Percentiles rank a stretch among this genome's conserved stretches.
Evolutionary conservation across 768 basidiomycete genomes (phyloP).

Genomic region (Serpula lacrymans): DNA sequence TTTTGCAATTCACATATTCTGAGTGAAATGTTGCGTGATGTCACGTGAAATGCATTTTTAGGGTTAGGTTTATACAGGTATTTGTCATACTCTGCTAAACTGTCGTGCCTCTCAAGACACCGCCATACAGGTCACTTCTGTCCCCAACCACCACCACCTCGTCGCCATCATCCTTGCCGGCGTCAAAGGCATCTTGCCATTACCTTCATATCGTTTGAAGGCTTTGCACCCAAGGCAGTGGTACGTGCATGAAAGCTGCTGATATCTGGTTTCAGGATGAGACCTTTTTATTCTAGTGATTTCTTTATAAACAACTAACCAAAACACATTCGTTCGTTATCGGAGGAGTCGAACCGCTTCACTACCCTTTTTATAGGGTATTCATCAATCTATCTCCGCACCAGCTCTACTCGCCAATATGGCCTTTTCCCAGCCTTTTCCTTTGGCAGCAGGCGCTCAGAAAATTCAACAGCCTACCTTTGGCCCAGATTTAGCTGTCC

Average conservation of each 20-base stretch:
- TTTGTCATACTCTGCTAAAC: no score
- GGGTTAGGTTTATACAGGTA: no score
- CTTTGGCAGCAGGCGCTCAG: conserved; percentile 55
- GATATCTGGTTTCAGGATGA: conserved; percentile 8
- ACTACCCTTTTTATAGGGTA: no score
- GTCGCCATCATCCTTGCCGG: conserved; percentile 10
- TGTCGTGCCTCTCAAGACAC: no score
- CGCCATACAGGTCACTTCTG: no score
- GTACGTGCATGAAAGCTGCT: conserved; percentile 9
- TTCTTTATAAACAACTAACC: conserved; percentile 10
- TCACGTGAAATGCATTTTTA: no score
- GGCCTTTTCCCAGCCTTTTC: conserved; percentile 80
- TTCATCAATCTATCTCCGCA: conserved; percentile 13
- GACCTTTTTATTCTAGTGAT: conserved; percentile 9
- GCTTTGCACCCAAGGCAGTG: no score
- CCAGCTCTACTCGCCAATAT: conserved; percentile 28
- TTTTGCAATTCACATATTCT: neutral
- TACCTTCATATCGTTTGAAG: no score
- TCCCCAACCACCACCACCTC: conserved; percentile 19
- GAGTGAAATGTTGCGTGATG: no score
- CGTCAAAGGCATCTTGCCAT: conserved; percentile 1
- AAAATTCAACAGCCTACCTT: conserved; percentile 56
- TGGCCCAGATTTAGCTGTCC: conserved; percentile 82
- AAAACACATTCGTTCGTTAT: conserved; percentile 22
- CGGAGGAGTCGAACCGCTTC: conserved; percentile 6